phyloP scores from a whole-genome alignment of 805 yeast genomes.

The Ogataea zsoltii region DNA sequence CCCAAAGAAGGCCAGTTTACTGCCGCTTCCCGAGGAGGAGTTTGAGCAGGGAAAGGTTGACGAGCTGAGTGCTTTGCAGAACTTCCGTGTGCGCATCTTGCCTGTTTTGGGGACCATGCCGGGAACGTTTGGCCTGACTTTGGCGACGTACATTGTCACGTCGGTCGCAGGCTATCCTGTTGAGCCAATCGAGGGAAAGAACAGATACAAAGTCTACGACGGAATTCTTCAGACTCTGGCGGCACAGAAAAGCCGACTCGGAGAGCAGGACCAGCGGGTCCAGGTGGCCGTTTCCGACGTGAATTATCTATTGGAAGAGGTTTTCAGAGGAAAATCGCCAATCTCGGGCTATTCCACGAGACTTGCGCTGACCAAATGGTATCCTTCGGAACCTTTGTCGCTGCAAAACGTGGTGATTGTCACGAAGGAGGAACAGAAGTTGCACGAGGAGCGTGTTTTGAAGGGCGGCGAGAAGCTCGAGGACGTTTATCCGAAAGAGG shows the following conservation, averaged over 20 bases:
- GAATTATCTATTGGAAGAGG: conserved; percentile 84
- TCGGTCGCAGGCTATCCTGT: conserved; percentile 83
- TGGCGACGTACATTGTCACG: conserved; percentile 82
- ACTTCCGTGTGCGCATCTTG: conserved; percentile 89
- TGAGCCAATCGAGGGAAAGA: conserved; percentile 89
- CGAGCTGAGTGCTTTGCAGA: conserved; percentile 81
- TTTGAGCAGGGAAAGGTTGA: conserved; percentile 79
- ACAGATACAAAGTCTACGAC: conserved; percentile 82
- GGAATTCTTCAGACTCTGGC: conserved; percentile 79
- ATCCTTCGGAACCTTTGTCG: conserved; percentile 59
- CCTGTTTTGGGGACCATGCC: conserved; percentile 98
- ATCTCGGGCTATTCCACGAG: conserved; percentile 80
- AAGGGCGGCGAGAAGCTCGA: conserved; percentile 62
- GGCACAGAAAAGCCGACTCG: conserved; percentile 82
- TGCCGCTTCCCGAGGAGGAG: conserved; percentile 85
- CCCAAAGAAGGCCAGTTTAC: conserved; percentile 83
- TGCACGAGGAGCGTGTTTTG: conserved; percentile 76
- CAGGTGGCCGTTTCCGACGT: conserved; percentile 73
- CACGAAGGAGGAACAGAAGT: conserved; percentile 83
- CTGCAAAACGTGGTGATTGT: conserved; percentile 81
- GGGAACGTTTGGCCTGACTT: conserved; percentile 88
- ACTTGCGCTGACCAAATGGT: conserved; percentile 84
- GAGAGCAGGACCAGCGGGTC: conserved; percentile 70
- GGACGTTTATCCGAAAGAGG: conserved; percentile 64
- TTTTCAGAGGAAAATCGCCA: conserved; percentile 90